A percentile compares a stretch with the other conserved stretches of the same genome.
These are phyloP conservation scores for Ogataea kodamae DNA, from an alignment of 805 yeast species.

Conservation along the genomic window DNA sequence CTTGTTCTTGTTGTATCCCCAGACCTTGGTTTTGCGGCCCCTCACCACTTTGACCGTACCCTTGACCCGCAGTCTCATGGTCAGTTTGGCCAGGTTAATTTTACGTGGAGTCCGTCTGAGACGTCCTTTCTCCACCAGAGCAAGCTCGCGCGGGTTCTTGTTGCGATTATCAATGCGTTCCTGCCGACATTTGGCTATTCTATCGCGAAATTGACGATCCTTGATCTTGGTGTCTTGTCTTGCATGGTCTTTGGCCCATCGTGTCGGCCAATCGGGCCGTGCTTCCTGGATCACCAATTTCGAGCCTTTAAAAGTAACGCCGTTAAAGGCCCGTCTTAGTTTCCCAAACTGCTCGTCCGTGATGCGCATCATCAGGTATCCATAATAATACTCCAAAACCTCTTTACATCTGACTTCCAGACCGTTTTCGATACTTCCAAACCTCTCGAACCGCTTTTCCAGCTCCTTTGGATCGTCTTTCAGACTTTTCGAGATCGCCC, in stretches of 20 bases:
- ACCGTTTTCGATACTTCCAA: constrained; percentile 50
- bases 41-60: constrained; percentile 55
- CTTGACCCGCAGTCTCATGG: constrained; percentile 60
- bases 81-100: constrained; percentile 44
- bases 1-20: constrained; percentile 84
- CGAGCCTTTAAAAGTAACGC: constrained; percentile 72
- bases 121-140: constrained; percentile 47
- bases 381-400: constrained; percentile 54
- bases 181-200: constrained; percentile 34
- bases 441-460: constrained; percentile 53
- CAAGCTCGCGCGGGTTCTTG: constrained; percentile 33
- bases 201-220: constrained; percentile 31
- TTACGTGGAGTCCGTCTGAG: constrained; percentile 54
- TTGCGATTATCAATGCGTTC: constrained; percentile 44
- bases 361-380: constrained; percentile 59
- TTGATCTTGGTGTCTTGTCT: constrained; percentile 37
- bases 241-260: constrained; percentile 44
- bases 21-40: constrained; percentile 71
- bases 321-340: constrained; percentile 58
- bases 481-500: constrained; percentile 57
- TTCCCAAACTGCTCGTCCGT: constrained; percentile 43
- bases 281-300: constrained; percentile 62
- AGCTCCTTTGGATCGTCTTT: constrained; percentile 45
- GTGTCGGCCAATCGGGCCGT: constrained; percentile 45
- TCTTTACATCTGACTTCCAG: constrained; percentile 57